Percentiles rank a stretch among this genome's conserved stretches.
Conservation (phyloP, 306 rosid genomes). For the Boehmeria nivea region DNA sequence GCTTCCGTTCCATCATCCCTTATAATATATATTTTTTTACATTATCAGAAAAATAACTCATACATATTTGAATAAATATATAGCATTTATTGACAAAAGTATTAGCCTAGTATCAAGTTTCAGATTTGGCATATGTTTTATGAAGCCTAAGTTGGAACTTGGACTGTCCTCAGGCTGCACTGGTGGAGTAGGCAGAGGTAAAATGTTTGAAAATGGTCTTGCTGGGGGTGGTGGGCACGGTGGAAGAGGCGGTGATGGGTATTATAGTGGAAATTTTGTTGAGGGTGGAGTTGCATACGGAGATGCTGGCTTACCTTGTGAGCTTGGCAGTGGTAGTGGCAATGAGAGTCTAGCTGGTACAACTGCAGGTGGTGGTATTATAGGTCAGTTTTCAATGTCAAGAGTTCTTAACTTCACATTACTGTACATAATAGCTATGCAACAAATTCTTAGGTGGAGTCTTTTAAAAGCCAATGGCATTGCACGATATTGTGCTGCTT, state of each 20-base stretch:
- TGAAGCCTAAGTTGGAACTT: too few species aligned
- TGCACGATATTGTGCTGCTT: neutral
- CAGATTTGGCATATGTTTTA: conserved; percentile 17
- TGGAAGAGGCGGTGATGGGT: conserved; percentile 94
- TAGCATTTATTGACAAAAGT: neutral
- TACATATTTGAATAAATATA: neutral
- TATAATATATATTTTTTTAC: neutral
- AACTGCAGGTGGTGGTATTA: conserved; percentile 92
- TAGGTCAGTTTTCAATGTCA: conserved; percentile 49
- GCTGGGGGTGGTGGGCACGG: conserved; percentile 97
- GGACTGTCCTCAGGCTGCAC: conserved; percentile 62
- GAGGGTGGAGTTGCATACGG: conserved; percentile 84
- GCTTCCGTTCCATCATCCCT: conserved; percentile 14
- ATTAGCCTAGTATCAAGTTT: neutral
- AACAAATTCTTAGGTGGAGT: neutral
- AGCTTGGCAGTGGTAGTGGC: conserved; percentile 99
- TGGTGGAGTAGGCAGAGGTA: conserved; percentile 81
- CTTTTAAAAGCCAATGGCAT: too few species aligned
- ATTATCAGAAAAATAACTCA: neutral
- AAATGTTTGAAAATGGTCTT: conserved; percentile 56
- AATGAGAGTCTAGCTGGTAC: conserved; percentile 75
- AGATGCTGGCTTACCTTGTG: conserved; percentile 84
- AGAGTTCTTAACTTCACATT: too few species aligned
- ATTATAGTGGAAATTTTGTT: conserved; percentile 61
- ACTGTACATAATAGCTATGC: neutral